These are phyloP conservation scores for Corynespora cassiicola DNA, from an alignment of 2,329 filamentous ascomycete species.

Conservation along the genomic window DNA sequence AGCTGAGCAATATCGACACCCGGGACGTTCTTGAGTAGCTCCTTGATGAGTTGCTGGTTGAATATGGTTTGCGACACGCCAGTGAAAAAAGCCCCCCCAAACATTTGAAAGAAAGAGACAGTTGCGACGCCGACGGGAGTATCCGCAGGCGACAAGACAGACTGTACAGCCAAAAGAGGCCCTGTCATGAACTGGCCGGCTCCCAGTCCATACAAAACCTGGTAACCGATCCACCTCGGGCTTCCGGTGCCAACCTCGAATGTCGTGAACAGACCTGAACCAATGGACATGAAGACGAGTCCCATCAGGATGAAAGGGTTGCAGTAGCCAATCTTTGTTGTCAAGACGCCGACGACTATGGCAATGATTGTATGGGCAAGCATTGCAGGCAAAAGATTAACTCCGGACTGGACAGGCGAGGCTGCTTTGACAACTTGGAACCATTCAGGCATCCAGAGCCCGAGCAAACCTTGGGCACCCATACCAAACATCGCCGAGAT, in stretches of 20 bases:
- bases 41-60: slow-evolving; percentile 65
- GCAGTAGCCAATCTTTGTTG: slow-evolving; percentile 37
- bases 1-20: slow-evolving; percentile 46
- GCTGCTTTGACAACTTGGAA: slow-evolving; percentile 23
- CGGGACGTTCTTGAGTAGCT: slow-evolving; percentile 50
- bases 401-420: slow-evolving; percentile 20
- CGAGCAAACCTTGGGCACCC: slow-evolving; percentile 43
- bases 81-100: slow-evolving; percentile 70
- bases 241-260: slow-evolving; percentile 18
- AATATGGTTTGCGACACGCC: slow-evolving; percentile 70
- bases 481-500: slow-evolving; percentile 42
- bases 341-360: slow-evolving; percentile 37
- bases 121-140: slow-evolving; percentile 49
- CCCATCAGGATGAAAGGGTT: slow-evolving; percentile 42
- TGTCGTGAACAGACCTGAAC: slow-evolving; percentile 24
- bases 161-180: slow-evolving; percentile 48
- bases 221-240: slow-evolving; percentile 35
- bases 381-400: slow-evolving; percentile 34
- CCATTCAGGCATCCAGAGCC: slow-evolving; percentile 30
- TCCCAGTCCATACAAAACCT: slow-evolving; percentile 41
- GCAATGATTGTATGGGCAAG: slow-evolving; percentile 47
- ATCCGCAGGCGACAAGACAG: slow-evolving; percentile 42
- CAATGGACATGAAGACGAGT: slow-evolving; percentile 34
- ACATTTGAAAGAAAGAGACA: slow-evolving; percentile 64
- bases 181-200: slow-evolving; percentile 49